These are phyloP conservation scores for Blastocystis sp. DNA, from an alignment of 352 stramenopile species.

Conservation along the genomic window DNA sequence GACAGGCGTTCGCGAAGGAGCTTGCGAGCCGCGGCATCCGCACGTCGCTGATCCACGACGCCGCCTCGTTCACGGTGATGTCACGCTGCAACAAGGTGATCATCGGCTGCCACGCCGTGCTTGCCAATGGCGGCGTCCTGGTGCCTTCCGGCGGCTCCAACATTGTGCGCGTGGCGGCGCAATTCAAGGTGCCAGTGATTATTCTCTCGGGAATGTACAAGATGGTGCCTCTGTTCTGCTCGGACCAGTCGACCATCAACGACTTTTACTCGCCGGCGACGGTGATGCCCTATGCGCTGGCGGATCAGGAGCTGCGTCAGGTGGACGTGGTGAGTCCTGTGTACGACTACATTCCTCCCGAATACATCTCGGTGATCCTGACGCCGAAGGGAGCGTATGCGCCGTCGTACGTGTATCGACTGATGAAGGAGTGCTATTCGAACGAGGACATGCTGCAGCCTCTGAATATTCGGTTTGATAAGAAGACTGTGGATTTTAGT, in stretches of 20 bases:
- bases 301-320: constrained; percentile 4
- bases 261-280: constrained; percentile 32
- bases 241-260: constrained; percentile 47
- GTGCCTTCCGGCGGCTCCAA: constrained; percentile 33
- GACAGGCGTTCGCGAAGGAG: constrained; percentile 38
- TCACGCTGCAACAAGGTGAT: constrained; percentile 48
- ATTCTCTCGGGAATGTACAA: constrained; percentile 55
- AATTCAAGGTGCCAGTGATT: constrained; percentile 50
- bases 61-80: constrained; percentile 49
- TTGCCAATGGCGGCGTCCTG: constrained; percentile 50
- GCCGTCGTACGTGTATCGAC: constrained; percentile 48
- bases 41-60: constrained; percentile 49
- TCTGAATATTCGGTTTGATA: constrained; percentile 42
- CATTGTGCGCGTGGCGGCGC: constrained; percentile 5
- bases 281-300: constrained; percentile 33
- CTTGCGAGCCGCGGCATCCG: not conserved
- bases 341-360: constrained; percentile 56
- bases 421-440: constrained; percentile 54
- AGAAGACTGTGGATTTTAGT: not conserved
- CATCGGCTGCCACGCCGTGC: constrained; percentile 36
- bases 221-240: constrained; percentile 31
- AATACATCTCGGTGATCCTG: constrained; percentile 52
- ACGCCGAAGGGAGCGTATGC: constrained; percentile 48
- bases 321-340: constrained; percentile 55
- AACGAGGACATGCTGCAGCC: constrained; percentile 46